Evolutionary conservation across 2,329 filamentous ascomycete species (phyloP).

Genomic region (Teratosphaeria nubilosa): DNA sequence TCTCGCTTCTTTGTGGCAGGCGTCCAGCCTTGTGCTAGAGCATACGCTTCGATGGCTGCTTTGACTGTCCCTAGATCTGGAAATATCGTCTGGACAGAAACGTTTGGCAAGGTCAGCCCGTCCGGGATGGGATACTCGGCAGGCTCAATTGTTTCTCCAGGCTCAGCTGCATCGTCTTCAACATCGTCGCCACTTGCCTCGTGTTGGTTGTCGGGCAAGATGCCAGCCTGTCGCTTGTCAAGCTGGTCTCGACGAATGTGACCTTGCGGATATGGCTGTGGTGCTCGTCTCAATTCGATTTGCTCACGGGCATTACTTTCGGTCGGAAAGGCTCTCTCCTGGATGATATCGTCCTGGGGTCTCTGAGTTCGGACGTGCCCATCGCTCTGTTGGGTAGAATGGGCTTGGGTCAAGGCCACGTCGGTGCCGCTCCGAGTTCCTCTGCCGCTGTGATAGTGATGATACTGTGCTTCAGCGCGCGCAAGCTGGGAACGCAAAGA

Average conservation of each 20-base stretch:
- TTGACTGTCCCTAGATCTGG: conserved; percentile 1
- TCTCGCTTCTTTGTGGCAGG: conserved; percentile 4
- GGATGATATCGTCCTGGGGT: background rate
- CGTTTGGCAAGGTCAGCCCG: background rate
- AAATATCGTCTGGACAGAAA: conserved; percentile 1
- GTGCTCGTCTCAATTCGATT: background rate
- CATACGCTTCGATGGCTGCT: conserved; percentile 1
- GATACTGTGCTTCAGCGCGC: conserved; percentile 1
- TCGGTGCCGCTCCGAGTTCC: background rate
- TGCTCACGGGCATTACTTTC: background rate
- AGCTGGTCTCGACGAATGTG: background rate
- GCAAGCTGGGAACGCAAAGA: background rate
- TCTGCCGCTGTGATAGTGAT: background rate
- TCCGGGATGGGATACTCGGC: conserved; percentile 2
- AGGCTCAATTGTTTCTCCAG: background rate
- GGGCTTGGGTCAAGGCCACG: background rate
- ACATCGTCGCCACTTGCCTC: background rate
- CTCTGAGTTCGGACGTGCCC: background rate
- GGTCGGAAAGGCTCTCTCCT: background rate
- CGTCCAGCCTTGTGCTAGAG: conserved; percentile 4
- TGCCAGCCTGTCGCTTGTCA: background rate
- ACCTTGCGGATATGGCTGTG: background rate
- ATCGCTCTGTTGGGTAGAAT: background rate
- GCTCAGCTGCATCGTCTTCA: background rate
- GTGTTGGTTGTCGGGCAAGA: background rate